A percentile compares a stretch with the other conserved stretches of the same genome.
Evolutionary conservation across 2,329 filamentous ascomycete species (phyloP).

Genomic region (Diaporthe capsici): DNA sequence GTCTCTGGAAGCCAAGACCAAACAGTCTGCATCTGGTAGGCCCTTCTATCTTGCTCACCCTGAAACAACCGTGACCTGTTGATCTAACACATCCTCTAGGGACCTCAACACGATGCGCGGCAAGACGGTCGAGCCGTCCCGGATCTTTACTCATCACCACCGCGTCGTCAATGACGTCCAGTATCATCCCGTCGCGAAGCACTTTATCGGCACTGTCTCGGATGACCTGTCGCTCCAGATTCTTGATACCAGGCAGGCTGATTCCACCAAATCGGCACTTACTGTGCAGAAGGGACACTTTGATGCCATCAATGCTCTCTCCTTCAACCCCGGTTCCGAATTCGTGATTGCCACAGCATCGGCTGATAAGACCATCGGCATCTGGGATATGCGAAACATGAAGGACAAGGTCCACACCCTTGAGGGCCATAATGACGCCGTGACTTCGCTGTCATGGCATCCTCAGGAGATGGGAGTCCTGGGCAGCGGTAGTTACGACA

Average conservation of each 20-base stretch:
- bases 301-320: constrained; percentile 95
- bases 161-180: constrained; percentile 98
- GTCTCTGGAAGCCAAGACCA: constrained; percentile 93
- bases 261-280: constrained; percentile 77
- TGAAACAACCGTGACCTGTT: not conserved
- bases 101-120: constrained; percentile 59
- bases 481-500: constrained; percentile 92
- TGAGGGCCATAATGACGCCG: constrained; percentile 88
- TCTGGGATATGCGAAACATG: constrained; percentile 95
- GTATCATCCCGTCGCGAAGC: constrained; percentile 88
- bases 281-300: constrained; percentile 82
- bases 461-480: constrained; percentile 90
- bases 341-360: constrained; percentile 93
- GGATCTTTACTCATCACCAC: constrained; percentile 88
- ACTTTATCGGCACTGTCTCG: constrained; percentile 92
- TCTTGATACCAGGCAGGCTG: constrained; percentile 82
- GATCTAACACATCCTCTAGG: constrained; percentile 12
- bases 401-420: constrained; percentile 91
- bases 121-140: constrained; percentile 77
- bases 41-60: not conserved
- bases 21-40: constrained; percentile 91
- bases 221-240: constrained; percentile 96
- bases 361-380: constrained; percentile 92
- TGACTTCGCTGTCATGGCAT: constrained; percentile 95
- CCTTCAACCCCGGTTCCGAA: constrained; percentile 94